Base-by-base conservation (phyloP, 306 rosid species). In the Inga oerstediana region DNA sequence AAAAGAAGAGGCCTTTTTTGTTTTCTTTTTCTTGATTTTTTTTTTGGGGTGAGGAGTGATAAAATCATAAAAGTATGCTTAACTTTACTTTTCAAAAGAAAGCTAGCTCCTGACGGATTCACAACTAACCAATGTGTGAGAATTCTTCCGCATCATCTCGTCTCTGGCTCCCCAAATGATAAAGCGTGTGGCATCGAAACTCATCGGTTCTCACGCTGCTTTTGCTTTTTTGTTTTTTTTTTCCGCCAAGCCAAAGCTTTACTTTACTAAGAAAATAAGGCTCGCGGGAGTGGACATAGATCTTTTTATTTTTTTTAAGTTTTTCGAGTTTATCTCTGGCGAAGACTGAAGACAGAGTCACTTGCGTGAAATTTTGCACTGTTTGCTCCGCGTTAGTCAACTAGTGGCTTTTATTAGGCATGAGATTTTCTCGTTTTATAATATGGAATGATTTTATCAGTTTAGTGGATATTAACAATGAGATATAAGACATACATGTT, bases 141-240 rank as follows among this genome's bases (percentile, higher is more conserved):
- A 76, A 83, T 75, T 85, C 81, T 80, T 76, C 82, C 64, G 74
- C 81, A 74, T 70, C 79, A 64, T 74, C 58, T 75, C 67, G 49
- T 80, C 66, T 77, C 80, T 27, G 78, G 56, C 73, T 71, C 77
- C 65, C 65, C 32, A 34, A 39, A 20, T 68, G 48, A 22, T 64
- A 14, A 79, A 85, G 72, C 80, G 78, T 61, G 81, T 41, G 20
- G 80, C 72, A 54, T 80, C 27, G 27, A 34, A 58, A 80, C 78
- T 77, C 71, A 14, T 37, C 34, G 17, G 27, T 54, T 67, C 74
- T 69, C 56, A 15, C 74, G 58, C 83, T 44, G 75, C 68, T 79
- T 75, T 61, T 35, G 58, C 77, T 82, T 4, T 37, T 5, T 37
- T 27, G 1, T 27, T 27, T 6, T 37, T 4, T 37, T 37, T 39